phyloP scores from a whole-genome alignment of 768 basidiomycete species.

The Sutorius australiensis region DNA sequence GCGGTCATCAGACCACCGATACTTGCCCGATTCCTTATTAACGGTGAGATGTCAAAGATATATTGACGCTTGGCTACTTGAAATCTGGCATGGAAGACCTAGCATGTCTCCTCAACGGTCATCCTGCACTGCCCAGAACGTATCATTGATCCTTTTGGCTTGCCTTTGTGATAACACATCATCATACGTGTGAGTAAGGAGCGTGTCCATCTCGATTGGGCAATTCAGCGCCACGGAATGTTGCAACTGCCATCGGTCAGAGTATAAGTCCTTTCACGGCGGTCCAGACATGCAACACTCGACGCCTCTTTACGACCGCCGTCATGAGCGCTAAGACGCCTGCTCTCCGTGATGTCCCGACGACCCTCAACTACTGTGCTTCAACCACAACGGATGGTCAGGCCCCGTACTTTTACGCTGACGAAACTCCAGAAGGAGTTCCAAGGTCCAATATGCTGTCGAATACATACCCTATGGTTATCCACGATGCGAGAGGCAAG shows the following conservation, averaged over 20 bases:
- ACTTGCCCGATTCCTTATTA: not conserved
- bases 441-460: not conserved
- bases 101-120: too few species aligned
- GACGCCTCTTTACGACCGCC: not conserved
- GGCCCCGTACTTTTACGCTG: not conserved
- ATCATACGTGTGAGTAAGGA: too few species aligned
- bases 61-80: too few species aligned
- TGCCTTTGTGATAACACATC: too few species aligned
- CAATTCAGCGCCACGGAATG: conserved; percentile 17
- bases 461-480: not conserved
- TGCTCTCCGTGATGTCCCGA: not conserved
- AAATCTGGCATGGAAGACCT: too few species aligned
- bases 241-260: not conserved
- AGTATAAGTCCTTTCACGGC: not conserved
- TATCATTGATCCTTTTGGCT: too few species aligned
- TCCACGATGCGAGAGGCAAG: not conserved
- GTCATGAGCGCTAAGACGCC: not conserved
- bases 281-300: not conserved
- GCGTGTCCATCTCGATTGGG: not conserved
- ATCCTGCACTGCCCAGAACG: too few species aligned
- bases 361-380: not conserved
- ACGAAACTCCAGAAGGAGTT: not conserved
- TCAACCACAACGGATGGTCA: not conserved
- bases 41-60: too few species aligned
- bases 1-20: conserved; percentile 2